Conservation (phyloP, 164 flowering plant species). For the Sextonia rubra region DNA sequence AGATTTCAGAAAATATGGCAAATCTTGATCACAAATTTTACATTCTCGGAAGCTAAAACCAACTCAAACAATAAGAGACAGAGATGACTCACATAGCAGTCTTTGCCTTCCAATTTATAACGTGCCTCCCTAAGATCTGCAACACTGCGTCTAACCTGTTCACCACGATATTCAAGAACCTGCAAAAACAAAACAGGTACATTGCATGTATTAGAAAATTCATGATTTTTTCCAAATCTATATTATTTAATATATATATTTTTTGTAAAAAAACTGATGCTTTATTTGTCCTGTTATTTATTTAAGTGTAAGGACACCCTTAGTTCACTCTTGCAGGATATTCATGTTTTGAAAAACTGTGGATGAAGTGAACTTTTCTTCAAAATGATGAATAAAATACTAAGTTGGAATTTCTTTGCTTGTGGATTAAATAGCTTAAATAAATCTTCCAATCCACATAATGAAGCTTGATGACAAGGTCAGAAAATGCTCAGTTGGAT, state of each 20-base stretch:
- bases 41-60: not conserved
- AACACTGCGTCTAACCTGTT: slow-evolving; percentile 79
- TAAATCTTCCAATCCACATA: not conserved
- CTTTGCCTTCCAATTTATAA: slow-evolving; percentile 71
- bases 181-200: not conserved
- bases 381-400: too few relatives aligned
- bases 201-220: not conserved
- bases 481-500: not conserved
- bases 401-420: too few relatives aligned
- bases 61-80: not conserved
- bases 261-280: too few relatives aligned
- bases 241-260: too few relatives aligned
- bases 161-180: slow-evolving; percentile 57
- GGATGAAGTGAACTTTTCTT: not conserved
- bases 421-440: not conserved
- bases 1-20: not conserved
- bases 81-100: slow-evolving; percentile 73
- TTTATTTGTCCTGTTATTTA: not conserved
- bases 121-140: slow-evolving; percentile 78
- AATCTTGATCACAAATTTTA: not conserved
- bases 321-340: not conserved
- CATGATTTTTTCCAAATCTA: not conserved
- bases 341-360: too few relatives aligned
- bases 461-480: not conserved
- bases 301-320: not conserved